These are phyloP conservation scores for Debaryomycetaceae sp. DNA, from an alignment of 1,139 yeast genomes.

Conservation along the genomic window DNA sequence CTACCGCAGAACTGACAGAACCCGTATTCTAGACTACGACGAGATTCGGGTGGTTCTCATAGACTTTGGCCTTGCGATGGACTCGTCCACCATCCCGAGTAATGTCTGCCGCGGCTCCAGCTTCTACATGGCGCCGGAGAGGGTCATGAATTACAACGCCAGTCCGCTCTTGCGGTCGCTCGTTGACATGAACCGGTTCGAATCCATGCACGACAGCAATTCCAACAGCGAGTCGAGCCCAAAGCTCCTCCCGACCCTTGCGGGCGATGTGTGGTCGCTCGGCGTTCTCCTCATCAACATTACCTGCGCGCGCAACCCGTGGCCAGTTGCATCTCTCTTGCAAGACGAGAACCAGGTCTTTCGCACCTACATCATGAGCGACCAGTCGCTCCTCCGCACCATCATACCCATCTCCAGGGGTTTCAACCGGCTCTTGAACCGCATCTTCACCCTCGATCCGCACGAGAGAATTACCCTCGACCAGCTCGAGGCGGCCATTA, in stretches of 20 bases:
- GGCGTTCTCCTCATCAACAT: conserved; percentile 79
- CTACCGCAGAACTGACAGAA: conserved; percentile 18
- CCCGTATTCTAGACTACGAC: conserved; percentile 39
- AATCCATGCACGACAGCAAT: conserved; percentile 13
- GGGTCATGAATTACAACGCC: conserved; percentile 51
- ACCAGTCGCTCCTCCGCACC: conserved; percentile 25
- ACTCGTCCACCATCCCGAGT: conserved; percentile 54
- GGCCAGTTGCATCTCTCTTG: conserved; percentile 73
- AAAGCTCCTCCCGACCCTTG: conserved; percentile 56
- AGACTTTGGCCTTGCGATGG: conserved; percentile 83
- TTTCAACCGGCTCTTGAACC: conserved; percentile 51
- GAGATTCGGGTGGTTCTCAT: conserved; percentile 64
- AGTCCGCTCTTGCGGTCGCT: conserved; percentile 23
- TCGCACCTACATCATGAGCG: conserved; percentile 36
- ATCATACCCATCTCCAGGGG: conserved; percentile 68
- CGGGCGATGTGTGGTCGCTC: conserved; percentile 88
- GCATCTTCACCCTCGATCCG: conserved; percentile 62
- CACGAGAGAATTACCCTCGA: conserved; percentile 54
- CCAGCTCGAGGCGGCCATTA: conserved; percentile 40
- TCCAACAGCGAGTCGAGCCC: conserved; percentile 18
- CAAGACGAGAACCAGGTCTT: conserved; percentile 57
- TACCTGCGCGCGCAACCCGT: conserved; percentile 83
- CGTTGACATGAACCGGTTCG: conserved; percentile 29
- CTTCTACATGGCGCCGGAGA: conserved; percentile 92
- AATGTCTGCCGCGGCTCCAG: conserved; percentile 84